phyloP scores from a whole-genome alignment of 176 grass and related monocot genomes.

The Thalia dealbata region DNA sequence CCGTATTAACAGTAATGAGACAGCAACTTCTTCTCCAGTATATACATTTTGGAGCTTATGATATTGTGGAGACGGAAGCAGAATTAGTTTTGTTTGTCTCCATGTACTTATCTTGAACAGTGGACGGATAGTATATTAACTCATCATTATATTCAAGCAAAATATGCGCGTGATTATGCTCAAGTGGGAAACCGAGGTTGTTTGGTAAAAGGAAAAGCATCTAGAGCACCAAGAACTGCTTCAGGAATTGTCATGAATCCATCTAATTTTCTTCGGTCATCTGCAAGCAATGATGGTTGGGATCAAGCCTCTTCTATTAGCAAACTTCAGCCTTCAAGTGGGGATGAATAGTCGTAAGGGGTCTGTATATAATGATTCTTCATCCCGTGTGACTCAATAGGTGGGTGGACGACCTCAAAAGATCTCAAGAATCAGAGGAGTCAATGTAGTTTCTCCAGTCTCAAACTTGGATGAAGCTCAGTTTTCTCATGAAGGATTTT shows the following conservation, averaged over 20 bases:
- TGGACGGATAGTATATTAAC: background rate
- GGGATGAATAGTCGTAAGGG: slow-evolving; percentile 47
- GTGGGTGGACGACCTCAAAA: slow-evolving; percentile 64
- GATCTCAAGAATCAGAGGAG: slow-evolving; percentile 69
- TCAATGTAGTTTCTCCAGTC: slow-evolving; percentile 77
- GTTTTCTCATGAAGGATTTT: slow-evolving; percentile 44
- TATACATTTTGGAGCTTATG: background rate
- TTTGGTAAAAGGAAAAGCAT: slow-evolving; percentile 72
- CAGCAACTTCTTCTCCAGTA: no score
- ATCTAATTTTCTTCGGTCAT: slow-evolving; percentile 43
- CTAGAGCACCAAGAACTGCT: slow-evolving; percentile 55
- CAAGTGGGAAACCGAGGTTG: slow-evolving; percentile 44
- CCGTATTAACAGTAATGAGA: no score
- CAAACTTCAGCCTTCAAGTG: slow-evolving; percentile 48
- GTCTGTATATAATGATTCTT: slow-evolving; percentile 36
- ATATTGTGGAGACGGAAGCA: background rate
- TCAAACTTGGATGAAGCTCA: slow-evolving; percentile 70
- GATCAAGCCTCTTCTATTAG: slow-evolving; percentile 43
- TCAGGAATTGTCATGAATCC: slow-evolving; percentile 46
- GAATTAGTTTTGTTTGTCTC: background rate
- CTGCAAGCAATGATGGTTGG: slow-evolving; percentile 47
- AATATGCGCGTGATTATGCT: slow-evolving; percentile 45
- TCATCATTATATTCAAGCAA: slow-evolving; percentile 22
- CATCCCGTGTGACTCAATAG: slow-evolving; percentile 63
- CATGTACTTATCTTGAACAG: slow-evolving; percentile 10